Evolutionary conservation across 2,329 filamentous ascomycete species (phyloP), one percentile per base, ranked within the genome.

Genomic region (Neofusicoccum ribis): DNA sequence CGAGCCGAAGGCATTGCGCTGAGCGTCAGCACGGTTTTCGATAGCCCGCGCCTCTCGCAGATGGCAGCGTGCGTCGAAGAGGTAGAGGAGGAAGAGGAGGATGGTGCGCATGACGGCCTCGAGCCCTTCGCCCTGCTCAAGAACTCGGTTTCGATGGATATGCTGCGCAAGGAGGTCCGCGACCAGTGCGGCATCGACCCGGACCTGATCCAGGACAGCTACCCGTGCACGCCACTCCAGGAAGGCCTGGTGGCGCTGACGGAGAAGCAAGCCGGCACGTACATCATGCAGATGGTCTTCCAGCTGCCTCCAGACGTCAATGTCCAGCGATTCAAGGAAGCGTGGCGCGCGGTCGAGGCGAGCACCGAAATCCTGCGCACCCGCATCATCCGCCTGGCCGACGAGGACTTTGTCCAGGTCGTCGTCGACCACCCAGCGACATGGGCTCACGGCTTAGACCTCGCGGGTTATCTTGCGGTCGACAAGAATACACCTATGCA

Each of bases 301-400:
- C 69, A 69, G 4, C 68, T 80, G 31, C 72, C 15, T 11, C 43
- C 15, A 39, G n/a, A 15, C 27, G 27, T 52, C 7, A 27, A 52
- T 23, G 50, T 76, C 2, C 72, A 78, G 49, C 72, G 66, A 5
- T 72, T 79, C 46, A 72, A 76, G 61, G 60, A 67, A 5, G 77
- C 80, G 0, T 81, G 79, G 68, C 73, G 77, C 54, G 77, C 86
- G 43, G 82, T 90, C 3, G 84, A 90, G 1, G 75, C 81, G 2
- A 80, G 80, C 6, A 88, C 89, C 71, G 87, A 90, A 69, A 87
- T 90, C 27, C 78, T 90, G 3, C 84, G 88, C 6, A 90, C 88
- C 0, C 85, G 90, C 5, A 90, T 90, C 67, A 81, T 89, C n/a
- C 23, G 27, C 5, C 79, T 83, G 15, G 62, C 71, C 66, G 78